Percentiles rank a stretch among this genome's conserved stretches.
Conservation (phyloP, 1,284 basidiomycete species). For the Austropuccinia psidii region DNA sequence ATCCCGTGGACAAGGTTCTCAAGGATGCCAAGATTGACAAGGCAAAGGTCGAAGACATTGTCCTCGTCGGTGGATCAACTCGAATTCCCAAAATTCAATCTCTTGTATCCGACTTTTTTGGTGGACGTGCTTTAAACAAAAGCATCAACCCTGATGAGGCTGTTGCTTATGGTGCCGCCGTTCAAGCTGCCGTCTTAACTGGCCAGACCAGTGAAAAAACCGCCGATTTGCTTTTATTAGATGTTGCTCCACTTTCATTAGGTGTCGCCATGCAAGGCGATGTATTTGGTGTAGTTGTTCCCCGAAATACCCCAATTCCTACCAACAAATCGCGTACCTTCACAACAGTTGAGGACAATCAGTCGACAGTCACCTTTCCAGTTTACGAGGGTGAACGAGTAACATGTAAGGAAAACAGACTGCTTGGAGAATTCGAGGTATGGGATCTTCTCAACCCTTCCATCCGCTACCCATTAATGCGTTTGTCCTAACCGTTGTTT, state of each 20-base stretch:
- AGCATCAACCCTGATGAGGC: conserved; percentile 57
- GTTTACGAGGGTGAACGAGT: conserved; percentile 98
- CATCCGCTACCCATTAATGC: background rate
- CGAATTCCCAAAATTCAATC: conserved; percentile 99
- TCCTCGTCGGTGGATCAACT: conserved; percentile 98
- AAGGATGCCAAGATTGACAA: conserved; percentile 97
- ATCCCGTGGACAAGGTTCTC: conserved; percentile 97
- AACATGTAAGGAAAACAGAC: conserved; percentile 90
- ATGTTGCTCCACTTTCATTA: conserved; percentile 89
- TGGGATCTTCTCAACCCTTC: background rate
- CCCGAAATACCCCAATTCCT: conserved; percentile 93
- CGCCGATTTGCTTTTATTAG: conserved; percentile 84
- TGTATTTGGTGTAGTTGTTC: conserved; percentile 91
- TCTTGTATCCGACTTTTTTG: conserved; percentile 95
- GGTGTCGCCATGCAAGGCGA: conserved; percentile 99
- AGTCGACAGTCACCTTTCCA: conserved; percentile 79
- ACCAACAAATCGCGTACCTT: conserved; percentile 93
- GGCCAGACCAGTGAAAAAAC: conserved; percentile 95
- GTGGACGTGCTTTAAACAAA: conserved; percentile 96
- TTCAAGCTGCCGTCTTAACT: conserved; percentile 91
- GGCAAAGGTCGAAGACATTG: conserved; percentile 96
- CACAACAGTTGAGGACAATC: conserved; percentile 97
- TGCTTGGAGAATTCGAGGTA: conserved; percentile 88
- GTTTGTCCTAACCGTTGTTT: background rate
- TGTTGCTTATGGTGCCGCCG: conserved; percentile 69